These are phyloP conservation scores for Tulasnella sp. DNA, from an alignment of 768 basidiomycete genomes.

Conservation along the genomic window DNA sequence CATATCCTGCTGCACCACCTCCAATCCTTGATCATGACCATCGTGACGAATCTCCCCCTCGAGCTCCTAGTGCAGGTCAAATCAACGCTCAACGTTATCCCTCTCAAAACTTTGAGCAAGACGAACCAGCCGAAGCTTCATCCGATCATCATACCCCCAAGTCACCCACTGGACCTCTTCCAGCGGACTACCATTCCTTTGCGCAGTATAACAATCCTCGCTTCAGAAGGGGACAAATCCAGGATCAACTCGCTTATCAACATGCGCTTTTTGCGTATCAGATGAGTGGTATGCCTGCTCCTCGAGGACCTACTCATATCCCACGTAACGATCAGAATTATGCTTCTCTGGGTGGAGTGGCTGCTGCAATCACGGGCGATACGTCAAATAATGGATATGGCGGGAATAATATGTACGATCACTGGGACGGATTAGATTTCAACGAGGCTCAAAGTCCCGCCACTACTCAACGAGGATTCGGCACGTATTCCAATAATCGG, in stretches of 20 bases:
- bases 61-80: slow-evolving; percentile 3
- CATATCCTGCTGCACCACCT: slow-evolving; percentile 1
- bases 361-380: slow-evolving; percentile 4
- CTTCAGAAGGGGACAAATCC: background rate
- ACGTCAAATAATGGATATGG: slow-evolving; percentile 3
- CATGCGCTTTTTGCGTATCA: slow-evolving; percentile 13
- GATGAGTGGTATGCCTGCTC: slow-evolving; percentile 14
- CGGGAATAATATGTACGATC: background rate
- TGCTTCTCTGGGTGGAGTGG: slow-evolving; percentile 4
- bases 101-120: background rate
- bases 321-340: background rate
- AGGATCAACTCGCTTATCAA: background rate
- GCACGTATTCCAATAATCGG: slow-evolving; percentile 8
- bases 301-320: slow-evolving; percentile 4
- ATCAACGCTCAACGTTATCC: background rate
- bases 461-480: too few species aligned
- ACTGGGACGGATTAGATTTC: slow-evolving; percentile 12
- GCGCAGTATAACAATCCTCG: slow-evolving; percentile 8
- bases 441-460: slow-evolving; percentile 7
- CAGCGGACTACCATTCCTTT: slow-evolving; percentile 1
- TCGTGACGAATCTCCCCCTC: background rate
- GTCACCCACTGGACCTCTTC: slow-evolving; percentile 7
- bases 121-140: slow-evolving; percentile 10
- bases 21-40: background rate
- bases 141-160: slow-evolving; percentile 11